Percentiles rank a stretch among this genome's conserved stretches.
These are phyloP conservation scores for Colletotrichum orchidophilum DNA, from an alignment of 2,329 filamentous ascomycete genomes.

Conservation along the genomic window DNA sequence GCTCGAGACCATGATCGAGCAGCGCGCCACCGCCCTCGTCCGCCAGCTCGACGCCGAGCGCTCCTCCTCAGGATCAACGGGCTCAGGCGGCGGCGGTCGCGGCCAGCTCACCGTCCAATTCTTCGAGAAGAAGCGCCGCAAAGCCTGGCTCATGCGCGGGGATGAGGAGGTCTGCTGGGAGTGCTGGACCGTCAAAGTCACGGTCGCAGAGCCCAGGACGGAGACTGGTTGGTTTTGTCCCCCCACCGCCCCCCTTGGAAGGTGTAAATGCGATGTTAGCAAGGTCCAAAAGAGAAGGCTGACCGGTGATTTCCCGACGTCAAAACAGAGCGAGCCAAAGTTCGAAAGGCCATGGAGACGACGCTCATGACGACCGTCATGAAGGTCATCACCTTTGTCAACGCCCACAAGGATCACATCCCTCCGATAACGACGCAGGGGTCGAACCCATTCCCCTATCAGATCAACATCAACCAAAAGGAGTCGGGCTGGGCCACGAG, in stretches of 20 bases:
- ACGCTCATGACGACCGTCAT: slow-evolving; percentile 87
- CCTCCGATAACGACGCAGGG: slow-evolving; percentile 95
- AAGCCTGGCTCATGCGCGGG: slow-evolving; percentile 79
- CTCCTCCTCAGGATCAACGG: slow-evolving; percentile 39
- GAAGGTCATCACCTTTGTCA: slow-evolving; percentile 89
- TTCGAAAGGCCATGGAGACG: slow-evolving; percentile 89
- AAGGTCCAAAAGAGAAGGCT: background rate
- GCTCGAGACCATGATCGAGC: slow-evolving; percentile 92
- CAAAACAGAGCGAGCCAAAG: slow-evolving; percentile 84
- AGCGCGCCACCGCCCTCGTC: slow-evolving; percentile 81
- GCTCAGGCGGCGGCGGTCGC: slow-evolving; percentile 67
- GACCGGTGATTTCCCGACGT: too few relatives aligned
- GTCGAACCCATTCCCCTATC: slow-evolving; percentile 94
- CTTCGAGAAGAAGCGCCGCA: slow-evolving; percentile 89
- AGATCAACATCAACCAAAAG: slow-evolving; percentile 88
- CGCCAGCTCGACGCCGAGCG: slow-evolving; percentile 76
- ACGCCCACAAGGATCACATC: slow-evolving; percentile 93
- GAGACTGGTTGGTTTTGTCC: slow-evolving; percentile 76
- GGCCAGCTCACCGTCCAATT: slow-evolving; percentile 90
- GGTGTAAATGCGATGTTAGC: too few relatives aligned
- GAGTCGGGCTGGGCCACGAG: slow-evolving; percentile 81
- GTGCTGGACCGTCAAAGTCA: slow-evolving; percentile 92
- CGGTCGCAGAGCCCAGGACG: slow-evolving; percentile 88
- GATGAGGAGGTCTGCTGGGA: slow-evolving; percentile 99
- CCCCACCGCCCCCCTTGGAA: background rate